A percentile compares a stretch with the other conserved stretches of the same genome.
phyloP scores from a whole-genome alignment of 2,329 filamentous ascomycete species.

The Scytalidium lignicola region DNA sequence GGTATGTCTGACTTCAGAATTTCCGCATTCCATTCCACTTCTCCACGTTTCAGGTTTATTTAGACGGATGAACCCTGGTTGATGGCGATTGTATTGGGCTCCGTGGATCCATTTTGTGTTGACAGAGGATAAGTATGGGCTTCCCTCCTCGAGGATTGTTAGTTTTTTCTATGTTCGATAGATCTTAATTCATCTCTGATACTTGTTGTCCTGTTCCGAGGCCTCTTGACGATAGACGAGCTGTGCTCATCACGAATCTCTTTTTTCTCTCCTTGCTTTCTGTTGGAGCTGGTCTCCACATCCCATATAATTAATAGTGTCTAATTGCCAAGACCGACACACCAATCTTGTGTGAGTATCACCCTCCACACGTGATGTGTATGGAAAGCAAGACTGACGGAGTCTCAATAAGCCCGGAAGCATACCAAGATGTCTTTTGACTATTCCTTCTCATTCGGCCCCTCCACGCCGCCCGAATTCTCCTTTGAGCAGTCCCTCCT shows the following conservation, averaged over 20 bases:
- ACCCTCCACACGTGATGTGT: background rate
- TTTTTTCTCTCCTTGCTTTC: slow-evolving; percentile 20
- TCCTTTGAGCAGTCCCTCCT: slow-evolving; percentile 49
- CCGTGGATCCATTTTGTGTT: slow-evolving; percentile 11
- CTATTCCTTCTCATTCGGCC: slow-evolving; percentile 52
- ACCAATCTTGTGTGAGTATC: background rate
- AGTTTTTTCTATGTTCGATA: slow-evolving; percentile 22
- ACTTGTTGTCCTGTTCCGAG: slow-evolving; percentile 19
- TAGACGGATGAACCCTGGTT: slow-evolving; percentile 6
- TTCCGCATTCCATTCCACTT: slow-evolving; percentile 2
- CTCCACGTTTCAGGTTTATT: slow-evolving; percentile 25
- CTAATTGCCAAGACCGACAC: slow-evolving; percentile 18
- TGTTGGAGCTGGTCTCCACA: slow-evolving; percentile 26
- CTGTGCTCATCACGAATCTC: slow-evolving; percentile 27
- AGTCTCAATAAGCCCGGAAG: slow-evolving; percentile 48
- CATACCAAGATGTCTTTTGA: slow-evolving; percentile 52
- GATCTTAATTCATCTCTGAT: slow-evolving; percentile 15
- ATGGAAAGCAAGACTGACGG: background rate
- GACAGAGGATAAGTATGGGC: slow-evolving; percentile 26
- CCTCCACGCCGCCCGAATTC: slow-evolving; percentile 45
- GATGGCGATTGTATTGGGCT: slow-evolving; percentile 19
- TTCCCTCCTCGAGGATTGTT: slow-evolving; percentile 19
- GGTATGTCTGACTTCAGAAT: background rate
- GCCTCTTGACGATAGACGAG: slow-evolving; percentile 17
- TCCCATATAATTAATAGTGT: slow-evolving; percentile 23